phyloP scores from a whole-genome alignment of 176 grass and related monocot genomes.

The Avena sativa region DNA sequence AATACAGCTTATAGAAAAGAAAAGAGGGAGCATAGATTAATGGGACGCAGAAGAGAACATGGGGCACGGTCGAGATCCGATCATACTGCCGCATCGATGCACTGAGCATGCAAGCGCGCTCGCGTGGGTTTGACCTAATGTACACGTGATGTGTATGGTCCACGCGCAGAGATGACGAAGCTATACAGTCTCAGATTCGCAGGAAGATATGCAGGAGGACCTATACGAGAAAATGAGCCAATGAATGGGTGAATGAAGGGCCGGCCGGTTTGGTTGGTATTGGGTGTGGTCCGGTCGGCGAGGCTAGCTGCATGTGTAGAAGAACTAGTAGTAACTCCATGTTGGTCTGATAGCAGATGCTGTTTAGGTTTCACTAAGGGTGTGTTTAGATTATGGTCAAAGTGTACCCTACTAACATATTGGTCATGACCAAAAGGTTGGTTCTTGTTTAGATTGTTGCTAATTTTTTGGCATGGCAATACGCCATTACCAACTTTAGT shows the following conservation, averaged over 20 bases:
- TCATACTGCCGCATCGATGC: background rate
- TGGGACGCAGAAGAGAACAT: background rate
- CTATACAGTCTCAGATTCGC: background rate
- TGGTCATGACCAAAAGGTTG: too few relatives aligned
- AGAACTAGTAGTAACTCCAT: background rate
- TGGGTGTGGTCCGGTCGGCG: background rate
- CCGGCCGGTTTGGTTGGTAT: background rate
- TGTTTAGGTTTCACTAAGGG: background rate
- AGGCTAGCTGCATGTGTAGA: background rate
- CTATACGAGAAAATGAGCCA: background rate
- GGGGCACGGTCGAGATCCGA: background rate
- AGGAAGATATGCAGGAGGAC: background rate
- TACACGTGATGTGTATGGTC: background rate
- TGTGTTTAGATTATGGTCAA: too few relatives aligned
- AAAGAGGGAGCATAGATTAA: background rate
- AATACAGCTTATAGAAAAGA: too few relatives aligned
- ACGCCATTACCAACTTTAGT: too few relatives aligned
- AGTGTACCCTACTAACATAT: too few relatives aligned
- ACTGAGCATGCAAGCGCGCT: background rate
- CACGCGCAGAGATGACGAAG: background rate
- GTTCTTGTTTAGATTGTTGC: too few relatives aligned
- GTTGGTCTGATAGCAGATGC: background rate
- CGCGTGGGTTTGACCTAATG: background rate
- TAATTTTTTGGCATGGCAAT: too few relatives aligned
- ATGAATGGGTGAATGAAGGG: background rate